Conservation (phyloP, 306 rosid genomes). For the Quercus parvula region DNA sequence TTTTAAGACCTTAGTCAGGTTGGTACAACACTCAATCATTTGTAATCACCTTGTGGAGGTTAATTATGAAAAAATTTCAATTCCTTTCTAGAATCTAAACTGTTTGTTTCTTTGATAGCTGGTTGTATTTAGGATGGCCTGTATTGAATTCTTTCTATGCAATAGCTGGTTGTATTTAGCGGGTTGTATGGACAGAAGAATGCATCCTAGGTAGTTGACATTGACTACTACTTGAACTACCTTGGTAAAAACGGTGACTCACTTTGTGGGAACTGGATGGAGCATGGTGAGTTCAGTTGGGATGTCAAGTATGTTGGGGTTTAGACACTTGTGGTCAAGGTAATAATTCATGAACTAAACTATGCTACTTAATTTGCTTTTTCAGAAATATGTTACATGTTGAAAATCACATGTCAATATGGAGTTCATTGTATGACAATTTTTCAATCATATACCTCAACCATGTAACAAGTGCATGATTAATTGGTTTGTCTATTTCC, state of each 20-base stretch:
- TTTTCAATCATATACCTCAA: too few relatives aligned
- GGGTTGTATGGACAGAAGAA: too few relatives aligned
- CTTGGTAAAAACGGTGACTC: constrained; percentile 79
- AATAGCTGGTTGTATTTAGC: too few relatives aligned
- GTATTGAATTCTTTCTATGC: too few relatives aligned
- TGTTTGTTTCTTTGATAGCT: too few relatives aligned
- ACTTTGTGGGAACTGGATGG: constrained; percentile 93
- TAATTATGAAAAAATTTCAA: too few relatives aligned
- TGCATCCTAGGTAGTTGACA: constrained; percentile 50
- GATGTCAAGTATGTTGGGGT: constrained; percentile 89
- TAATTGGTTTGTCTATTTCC: neutral
- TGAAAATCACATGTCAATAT: neutral
- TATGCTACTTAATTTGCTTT: neutral
- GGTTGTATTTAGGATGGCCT: too few relatives aligned
- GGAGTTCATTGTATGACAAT: neutral
- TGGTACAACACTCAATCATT: too few relatives aligned
- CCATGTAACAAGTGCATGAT: too few relatives aligned
- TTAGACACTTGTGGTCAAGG: constrained; percentile 80
- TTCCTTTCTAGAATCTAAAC: too few relatives aligned
- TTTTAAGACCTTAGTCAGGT: too few relatives aligned
- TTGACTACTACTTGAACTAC: constrained; percentile 69
- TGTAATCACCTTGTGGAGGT: too few relatives aligned
- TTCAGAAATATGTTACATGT: neutral
- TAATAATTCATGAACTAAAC: constrained; percentile 1
- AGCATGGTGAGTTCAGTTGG: constrained; percentile 87